Evolutionary conservation across 176 grass and related monocot species (phyloP).

Genomic region (Panicum miliaceum): DNA sequence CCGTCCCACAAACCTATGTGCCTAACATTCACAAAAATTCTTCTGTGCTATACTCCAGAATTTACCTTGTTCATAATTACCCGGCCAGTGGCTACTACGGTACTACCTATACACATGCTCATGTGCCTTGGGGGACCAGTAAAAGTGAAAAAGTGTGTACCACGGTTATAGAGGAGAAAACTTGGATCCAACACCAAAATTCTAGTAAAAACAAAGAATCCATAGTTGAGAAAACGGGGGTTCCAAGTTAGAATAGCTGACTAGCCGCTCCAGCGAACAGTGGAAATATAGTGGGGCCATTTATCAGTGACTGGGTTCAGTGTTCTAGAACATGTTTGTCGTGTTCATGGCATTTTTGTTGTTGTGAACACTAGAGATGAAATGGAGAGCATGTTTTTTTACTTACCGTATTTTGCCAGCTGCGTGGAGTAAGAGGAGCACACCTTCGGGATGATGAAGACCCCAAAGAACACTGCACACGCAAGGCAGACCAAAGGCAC

Average conservation of each 20-base stretch:
- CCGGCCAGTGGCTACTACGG: not conserved
- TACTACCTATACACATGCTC: constrained; percentile 21
- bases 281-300: not conserved
- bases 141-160: not conserved
- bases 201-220: not conserved
- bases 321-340: not conserved
- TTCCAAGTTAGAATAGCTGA: not conserved
- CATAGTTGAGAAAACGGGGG: not conserved
- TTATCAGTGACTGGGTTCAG: not conserved
- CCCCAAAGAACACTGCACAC: constrained; percentile 87
- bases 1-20: constrained; percentile 19
- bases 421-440: constrained; percentile 93
- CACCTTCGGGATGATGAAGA: constrained; percentile 92
- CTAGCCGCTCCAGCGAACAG: not conserved
- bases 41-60: not conserved
- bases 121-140: constrained; percentile 37
- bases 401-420: constrained; percentile 84
- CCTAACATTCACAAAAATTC: constrained; percentile 25
- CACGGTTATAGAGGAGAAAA: not conserved
- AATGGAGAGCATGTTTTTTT: constrained; percentile 19
- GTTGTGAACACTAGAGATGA: not conserved
- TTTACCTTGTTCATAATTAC: constrained; percentile 38
- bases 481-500: constrained; percentile 28
- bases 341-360: not conserved
- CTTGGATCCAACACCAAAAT: constrained; percentile 47